Conservation (phyloP, 2,329 filamentous ascomycete species). For the Talaromyces sp. region DNA sequence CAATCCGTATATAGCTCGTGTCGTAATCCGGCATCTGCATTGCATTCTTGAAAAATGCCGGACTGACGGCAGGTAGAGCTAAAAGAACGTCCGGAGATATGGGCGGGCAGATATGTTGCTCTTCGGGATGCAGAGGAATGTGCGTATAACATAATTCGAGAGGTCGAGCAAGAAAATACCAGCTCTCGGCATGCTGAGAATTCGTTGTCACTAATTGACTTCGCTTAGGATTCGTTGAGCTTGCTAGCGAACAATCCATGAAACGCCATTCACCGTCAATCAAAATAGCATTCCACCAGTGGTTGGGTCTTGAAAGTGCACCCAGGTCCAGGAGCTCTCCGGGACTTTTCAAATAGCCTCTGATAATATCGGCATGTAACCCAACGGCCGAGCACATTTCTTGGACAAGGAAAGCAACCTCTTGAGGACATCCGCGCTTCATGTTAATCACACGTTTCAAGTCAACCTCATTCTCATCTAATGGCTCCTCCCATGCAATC, state of each 20-base stretch:
- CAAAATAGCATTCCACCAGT: slow-evolving; percentile 96
- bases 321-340: slow-evolving; percentile 79
- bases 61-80: slow-evolving; percentile 79
- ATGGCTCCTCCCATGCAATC: slow-evolving; percentile 91
- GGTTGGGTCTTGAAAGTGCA: slow-evolving; percentile 81
- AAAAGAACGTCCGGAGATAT: slow-evolving; percentile 81
- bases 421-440: slow-evolving; percentile 79
- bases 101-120: slow-evolving; percentile 90
- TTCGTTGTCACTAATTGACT: slow-evolving; percentile 70
- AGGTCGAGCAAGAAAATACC: slow-evolving; percentile 91
- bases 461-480: slow-evolving; percentile 73
- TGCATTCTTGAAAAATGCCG: slow-evolving; percentile 79
- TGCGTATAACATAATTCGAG: slow-evolving; percentile 94
- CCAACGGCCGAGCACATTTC: slow-evolving; percentile 94
- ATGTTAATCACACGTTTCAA: slow-evolving; percentile 78
- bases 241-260: slow-evolving; percentile 89
- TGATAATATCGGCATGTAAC: slow-evolving; percentile 79
- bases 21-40: slow-evolving; percentile 85
- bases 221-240: slow-evolving; percentile 81
- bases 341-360: slow-evolving; percentile 85
- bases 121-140: slow-evolving; percentile 77
- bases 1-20: slow-evolving; percentile 77
- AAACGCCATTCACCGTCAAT: slow-evolving; percentile 95
- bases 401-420: slow-evolving; percentile 80
- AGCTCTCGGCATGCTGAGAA: slow-evolving; percentile 70